Conservation (phyloP, 1,284 basidiomycete genomes). For the Malassezia nana region DNA sequence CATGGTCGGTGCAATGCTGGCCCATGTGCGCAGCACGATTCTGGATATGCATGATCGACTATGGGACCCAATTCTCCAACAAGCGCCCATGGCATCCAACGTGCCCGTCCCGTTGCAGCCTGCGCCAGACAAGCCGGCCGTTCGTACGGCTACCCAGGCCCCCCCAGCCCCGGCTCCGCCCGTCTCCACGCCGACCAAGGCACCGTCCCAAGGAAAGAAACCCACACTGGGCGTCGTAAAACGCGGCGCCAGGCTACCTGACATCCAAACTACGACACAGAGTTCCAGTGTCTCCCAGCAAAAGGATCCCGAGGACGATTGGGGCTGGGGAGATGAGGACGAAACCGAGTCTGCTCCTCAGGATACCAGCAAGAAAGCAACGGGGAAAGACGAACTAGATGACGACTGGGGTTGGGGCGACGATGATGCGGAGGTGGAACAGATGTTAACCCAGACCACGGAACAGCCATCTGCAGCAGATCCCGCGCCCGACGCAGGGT, state of each 20-base stretch:
- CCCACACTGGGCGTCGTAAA: constrained; percentile 10
- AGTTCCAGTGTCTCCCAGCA: not conserved
- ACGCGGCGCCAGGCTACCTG: constrained; percentile 5
- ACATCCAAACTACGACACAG: not conserved
- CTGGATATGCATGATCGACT: not conserved
- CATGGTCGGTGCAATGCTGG: constrained; percentile 1
- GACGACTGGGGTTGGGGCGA: constrained; percentile 14
- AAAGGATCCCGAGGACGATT: constrained; percentile 5
- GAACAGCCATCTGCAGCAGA: not conserved
- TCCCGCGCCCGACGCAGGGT: too few relatives aligned
- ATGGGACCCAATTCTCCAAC: constrained; percentile 5
- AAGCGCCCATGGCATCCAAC: not conserved
- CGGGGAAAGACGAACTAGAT: not conserved
- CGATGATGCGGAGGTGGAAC: constrained; percentile 3
- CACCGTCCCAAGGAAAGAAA: constrained; percentile 1
- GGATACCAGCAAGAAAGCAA: not conserved
- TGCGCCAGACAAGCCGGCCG: not conserved
- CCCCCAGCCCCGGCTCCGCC: not conserved
- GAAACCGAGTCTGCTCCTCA: not conserved
- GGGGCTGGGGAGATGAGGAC: constrained; percentile 16
- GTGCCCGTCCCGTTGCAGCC: not conserved
- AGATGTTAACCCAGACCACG: not conserved
- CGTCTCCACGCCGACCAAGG: not conserved
- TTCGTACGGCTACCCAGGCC: not conserved
- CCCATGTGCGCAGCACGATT: constrained; percentile 2